Base-by-base conservation (phyloP, 257 asterid genomes). In the Sherardia arvensis region DNA sequence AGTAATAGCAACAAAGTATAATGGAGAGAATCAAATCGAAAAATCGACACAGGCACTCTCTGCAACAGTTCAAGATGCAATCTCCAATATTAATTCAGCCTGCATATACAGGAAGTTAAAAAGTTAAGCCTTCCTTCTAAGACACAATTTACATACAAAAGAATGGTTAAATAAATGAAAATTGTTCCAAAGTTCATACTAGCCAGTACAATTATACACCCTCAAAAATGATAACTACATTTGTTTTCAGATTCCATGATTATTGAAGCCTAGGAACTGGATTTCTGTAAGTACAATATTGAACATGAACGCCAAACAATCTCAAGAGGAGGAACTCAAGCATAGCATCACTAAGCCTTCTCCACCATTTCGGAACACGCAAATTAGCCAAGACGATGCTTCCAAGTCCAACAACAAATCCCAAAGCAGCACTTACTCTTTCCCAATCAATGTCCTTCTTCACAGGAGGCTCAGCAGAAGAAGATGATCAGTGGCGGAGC, bases 321-420 rank as follows among this genome's bases (percentile, higher is more conserved):
- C 49, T 43, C 7, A 15, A 43, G 0, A 43, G 49, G 47, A 48
- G 29, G 30, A 17, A 18, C 53, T 20, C 59, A 28, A 47, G 21
- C 30, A 48, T 4, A n/a, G 8, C 15, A 26, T 55, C 29, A 48
- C 10, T 49, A 17, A 47, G 11, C 45, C 26, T 48, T 30, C 20
- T 26, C 68, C 68, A 64, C 68, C 68, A 64, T 64, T 2, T 9
- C 11, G 68, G 59, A 28, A 47, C 22, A 10, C 3, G 22, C 9
- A 47, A 30, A 20, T 49, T 64, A 29, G 49, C 10, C 59, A 25
- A 64, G 48, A 25, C 21, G n/a, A 64, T 29, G 45, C 30, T 29
- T 29, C 68, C 68, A 1, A 47, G 26, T 28, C 68, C 68, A 4
- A 63, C 20, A n/a, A 25, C 53, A 29, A 47, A 64, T 47, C 68